A percentile compares a stretch with the other conserved stretches of the same genome.
phyloP scores from a whole-genome alignment of 73 alveolate genomes.

The Paramecium sonneborni region DNA sequence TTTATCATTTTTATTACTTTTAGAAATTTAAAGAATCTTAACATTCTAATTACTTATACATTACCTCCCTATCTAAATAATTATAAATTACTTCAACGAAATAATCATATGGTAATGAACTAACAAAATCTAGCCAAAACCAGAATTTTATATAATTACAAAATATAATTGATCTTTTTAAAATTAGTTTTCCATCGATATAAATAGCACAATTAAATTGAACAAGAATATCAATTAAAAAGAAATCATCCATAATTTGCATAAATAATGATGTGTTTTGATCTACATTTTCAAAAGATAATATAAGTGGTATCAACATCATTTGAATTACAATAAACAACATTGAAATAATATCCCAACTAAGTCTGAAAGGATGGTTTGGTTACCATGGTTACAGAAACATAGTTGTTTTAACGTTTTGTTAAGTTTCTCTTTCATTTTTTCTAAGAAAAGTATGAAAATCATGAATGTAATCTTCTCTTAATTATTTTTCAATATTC shows the following conservation, averaged over 20 bases:
- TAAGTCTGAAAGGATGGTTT: not conserved
- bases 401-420: not conserved
- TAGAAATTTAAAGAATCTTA: conserved; percentile 8
- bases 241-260: not conserved
- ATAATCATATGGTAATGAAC: not conserved
- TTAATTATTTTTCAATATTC: not conserved
- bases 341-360: conserved; percentile 25
- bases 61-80: not conserved
- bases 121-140: conserved; percentile 42
- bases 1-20: conserved; percentile 22
- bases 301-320: not conserved
- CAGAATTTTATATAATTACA: conserved; percentile 59
- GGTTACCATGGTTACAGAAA: not conserved
- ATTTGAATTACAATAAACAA: conserved; percentile 22
- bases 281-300: not conserved
- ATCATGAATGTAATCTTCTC: not conserved
- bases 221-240: too few species aligned
- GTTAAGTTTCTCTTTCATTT: not conserved
- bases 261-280: not conserved
- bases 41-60: not conserved
- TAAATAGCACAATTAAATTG: conserved; percentile 42
- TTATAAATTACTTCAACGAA: not conserved
- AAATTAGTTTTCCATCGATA: not conserved
- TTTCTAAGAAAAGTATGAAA: not conserved
- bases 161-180: not conserved